These are phyloP conservation scores for Macrotyloma uniflorum DNA, from an alignment of 306 rosid species.

Conservation along the genomic window DNA sequence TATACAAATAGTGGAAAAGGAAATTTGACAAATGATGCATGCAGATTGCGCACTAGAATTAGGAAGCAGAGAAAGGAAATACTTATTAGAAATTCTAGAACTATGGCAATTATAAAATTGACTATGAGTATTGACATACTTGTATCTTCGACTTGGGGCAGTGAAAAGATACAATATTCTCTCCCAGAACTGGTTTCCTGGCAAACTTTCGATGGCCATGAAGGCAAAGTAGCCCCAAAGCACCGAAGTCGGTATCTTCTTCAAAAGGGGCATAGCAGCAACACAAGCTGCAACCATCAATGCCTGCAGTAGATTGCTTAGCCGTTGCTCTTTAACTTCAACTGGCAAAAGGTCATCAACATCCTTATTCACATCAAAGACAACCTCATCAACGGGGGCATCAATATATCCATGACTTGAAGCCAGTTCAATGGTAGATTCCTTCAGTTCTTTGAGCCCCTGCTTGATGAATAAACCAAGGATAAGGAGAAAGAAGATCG, in stretches of 20 bases:
- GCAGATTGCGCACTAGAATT: conserved; percentile 11
- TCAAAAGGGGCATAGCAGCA: conserved; percentile 93
- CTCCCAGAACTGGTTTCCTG: conserved; percentile 98
- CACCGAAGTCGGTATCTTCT: conserved; percentile 90
- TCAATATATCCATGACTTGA: conserved; percentile 80
- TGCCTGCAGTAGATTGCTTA: conserved; percentile 92
- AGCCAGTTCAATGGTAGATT: conserved; percentile 74
- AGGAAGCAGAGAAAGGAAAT: neutral
- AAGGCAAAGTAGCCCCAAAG: conserved; percentile 99
- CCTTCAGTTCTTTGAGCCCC: conserved; percentile 91
- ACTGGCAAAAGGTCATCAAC: conserved; percentile 90
- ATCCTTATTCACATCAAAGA: conserved; percentile 87
- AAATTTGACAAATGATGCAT: neutral
- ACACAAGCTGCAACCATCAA: conserved; percentile 80
- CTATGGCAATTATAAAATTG: conserved; percentile 14
- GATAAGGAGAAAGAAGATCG: conserved; percentile 14
- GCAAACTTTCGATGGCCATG: conserved; percentile 99
- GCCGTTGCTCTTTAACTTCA: conserved; percentile 94
- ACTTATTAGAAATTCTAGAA: neutral
- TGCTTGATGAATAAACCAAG: conserved; percentile 37
- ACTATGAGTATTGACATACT: conserved; percentile 52
- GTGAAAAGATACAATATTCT: conserved; percentile 90
- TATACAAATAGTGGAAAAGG: neutral
- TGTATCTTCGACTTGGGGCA: conserved; percentile 95
- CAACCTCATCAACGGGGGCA: conserved; percentile 85